A percentile compares a stretch with the other conserved stretches of the same genome.
Conservation (phyloP, 352 stramenopile species). For the Phytophthora nicotianae region DNA sequence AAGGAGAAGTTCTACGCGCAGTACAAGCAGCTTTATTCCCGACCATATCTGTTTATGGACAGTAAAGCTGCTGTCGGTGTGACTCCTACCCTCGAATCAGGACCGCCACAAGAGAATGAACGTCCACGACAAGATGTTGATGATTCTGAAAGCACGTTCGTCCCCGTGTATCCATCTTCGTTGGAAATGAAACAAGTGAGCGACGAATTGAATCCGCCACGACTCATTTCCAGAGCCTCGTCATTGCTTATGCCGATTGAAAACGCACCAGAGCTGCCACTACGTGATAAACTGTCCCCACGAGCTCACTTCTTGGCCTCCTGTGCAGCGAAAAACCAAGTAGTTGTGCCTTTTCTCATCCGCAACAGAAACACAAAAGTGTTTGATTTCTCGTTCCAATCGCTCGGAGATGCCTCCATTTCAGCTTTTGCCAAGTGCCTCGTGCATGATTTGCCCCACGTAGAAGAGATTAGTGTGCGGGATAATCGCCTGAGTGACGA, state of each 20-base stretch:
- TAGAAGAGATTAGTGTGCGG: conserved; percentile 83
- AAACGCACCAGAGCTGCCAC: conserved; percentile 17
- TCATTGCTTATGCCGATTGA: conserved; percentile 19
- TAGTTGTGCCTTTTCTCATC: conserved; percentile 72
- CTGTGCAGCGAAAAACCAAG: conserved; percentile 48
- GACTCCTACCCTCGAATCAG: neutral
- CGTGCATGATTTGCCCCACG: conserved; percentile 56
- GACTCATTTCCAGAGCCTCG: conserved; percentile 9
- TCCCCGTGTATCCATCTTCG: conserved; percentile 52
- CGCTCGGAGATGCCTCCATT: conserved; percentile 72
- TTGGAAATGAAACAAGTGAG: conserved; percentile 47
- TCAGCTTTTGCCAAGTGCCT: conserved; percentile 69
- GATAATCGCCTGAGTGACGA: conserved; percentile 89
- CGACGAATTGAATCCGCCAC: conserved; percentile 30
- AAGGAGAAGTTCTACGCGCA: conserved; percentile 64
- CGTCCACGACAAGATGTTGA: conserved; percentile 11
- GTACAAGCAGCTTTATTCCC: conserved; percentile 65
- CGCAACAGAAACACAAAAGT: conserved; percentile 65
- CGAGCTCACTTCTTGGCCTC: conserved; percentile 67
- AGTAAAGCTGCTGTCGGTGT: conserved; percentile 13
- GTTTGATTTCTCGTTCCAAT: conserved; percentile 86
- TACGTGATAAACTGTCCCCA: conserved; percentile 61
- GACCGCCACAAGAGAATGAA: conserved; percentile 3
- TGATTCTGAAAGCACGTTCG: conserved; percentile 29
- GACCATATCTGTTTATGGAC: conserved; percentile 71